Evolutionary conservation across 2,329 filamentous ascomycete genomes (phyloP).

Genomic region (Xylariomycetidae sp.): DNA sequence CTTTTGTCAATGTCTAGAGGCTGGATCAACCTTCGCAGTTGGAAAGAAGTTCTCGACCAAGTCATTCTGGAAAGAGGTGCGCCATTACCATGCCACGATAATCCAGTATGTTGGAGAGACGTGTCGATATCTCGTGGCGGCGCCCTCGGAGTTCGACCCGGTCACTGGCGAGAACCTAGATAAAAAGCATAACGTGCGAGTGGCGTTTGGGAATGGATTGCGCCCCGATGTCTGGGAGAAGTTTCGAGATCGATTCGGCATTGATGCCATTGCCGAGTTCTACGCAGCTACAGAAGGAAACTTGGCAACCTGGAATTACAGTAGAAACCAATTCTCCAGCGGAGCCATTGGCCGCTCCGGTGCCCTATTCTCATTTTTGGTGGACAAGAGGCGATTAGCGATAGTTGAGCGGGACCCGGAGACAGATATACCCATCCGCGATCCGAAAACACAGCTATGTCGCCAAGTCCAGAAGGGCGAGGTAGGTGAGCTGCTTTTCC

Average conservation of each 20-base stretch:
- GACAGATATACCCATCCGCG: constrained; percentile 62
- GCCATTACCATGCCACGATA: constrained; percentile 64
- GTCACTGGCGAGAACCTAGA: constrained; percentile 65
- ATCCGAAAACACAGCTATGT: constrained; percentile 67
- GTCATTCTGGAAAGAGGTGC: constrained; percentile 72
- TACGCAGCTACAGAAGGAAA: constrained; percentile 75
- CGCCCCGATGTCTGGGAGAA: constrained; percentile 80
- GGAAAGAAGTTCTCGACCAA: constrained; percentile 74
- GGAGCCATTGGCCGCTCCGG: constrained; percentile 77
- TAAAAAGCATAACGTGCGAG: constrained; percentile 64
- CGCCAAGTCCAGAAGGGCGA: constrained; percentile 52
- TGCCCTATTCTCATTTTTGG: constrained; percentile 50
- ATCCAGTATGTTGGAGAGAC: constrained; percentile 90
- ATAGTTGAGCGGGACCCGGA: constrained; percentile 69
- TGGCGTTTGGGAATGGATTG: constrained; percentile 80
- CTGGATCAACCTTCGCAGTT: constrained; percentile 63
- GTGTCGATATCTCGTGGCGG: constrained; percentile 72
- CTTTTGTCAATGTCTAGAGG: constrained; percentile 54
- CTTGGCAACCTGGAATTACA: constrained; percentile 66
- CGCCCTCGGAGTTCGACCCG: constrained; percentile 57
- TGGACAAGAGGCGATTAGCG: constrained; percentile 41
- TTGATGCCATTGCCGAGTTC: constrained; percentile 72
- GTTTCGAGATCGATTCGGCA: constrained; percentile 76
- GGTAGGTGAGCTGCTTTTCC: constrained; percentile 71
- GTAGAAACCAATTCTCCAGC: constrained; percentile 65